A percentile compares a stretch with the other conserved stretches of the same genome.
These are phyloP conservation scores for Cyberlindnera veronae DNA, from an alignment of 805 yeast genomes.

Conservation along the genomic window DNA sequence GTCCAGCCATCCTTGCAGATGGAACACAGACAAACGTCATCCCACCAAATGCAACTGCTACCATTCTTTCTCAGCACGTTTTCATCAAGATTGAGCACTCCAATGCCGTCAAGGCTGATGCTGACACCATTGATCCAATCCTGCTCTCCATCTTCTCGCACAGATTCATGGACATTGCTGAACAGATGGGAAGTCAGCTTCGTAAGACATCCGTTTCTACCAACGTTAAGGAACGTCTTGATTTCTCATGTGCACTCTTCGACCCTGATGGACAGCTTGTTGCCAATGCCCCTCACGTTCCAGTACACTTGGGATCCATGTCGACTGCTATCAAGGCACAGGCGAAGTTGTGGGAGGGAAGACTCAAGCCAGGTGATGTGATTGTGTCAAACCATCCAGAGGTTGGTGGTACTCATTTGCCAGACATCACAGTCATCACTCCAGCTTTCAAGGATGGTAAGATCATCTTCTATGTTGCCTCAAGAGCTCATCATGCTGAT, in stretches of 20 bases:
- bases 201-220: conserved; percentile 80
- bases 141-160: conserved; percentile 75
- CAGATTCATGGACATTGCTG: conserved; percentile 87
- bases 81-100: conserved; percentile 35
- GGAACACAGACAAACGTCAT: conserved; percentile 63
- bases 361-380: conserved; percentile 69
- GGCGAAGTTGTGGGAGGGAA: conserved; percentile 59
- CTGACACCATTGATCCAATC: conserved; percentile 57
- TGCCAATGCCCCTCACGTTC: conserved; percentile 87
- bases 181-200: conserved; percentile 80
- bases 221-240: conserved; percentile 79
- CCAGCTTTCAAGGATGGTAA: conserved; percentile 69
- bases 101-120: conserved; percentile 20
- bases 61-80: conserved; percentile 59
- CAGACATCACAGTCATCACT: conserved; percentile 88
- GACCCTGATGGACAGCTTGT: conserved; percentile 74
- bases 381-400: conserved; percentile 77
- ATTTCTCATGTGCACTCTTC: conserved; percentile 81
- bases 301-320: conserved; percentile 87
- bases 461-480: conserved; percentile 83
- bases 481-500: conserved; percentile 69
- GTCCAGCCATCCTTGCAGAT: conserved; percentile 52
- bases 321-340: conserved; percentile 72
- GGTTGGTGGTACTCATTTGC: conserved; percentile 83
- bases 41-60: conserved; percentile 57